Percentiles rank a stretch among this genome's conserved stretches.
Conservation (phyloP, 2,329 filamentous ascomycete species). For the Colletotrichum trifolii region DNA sequence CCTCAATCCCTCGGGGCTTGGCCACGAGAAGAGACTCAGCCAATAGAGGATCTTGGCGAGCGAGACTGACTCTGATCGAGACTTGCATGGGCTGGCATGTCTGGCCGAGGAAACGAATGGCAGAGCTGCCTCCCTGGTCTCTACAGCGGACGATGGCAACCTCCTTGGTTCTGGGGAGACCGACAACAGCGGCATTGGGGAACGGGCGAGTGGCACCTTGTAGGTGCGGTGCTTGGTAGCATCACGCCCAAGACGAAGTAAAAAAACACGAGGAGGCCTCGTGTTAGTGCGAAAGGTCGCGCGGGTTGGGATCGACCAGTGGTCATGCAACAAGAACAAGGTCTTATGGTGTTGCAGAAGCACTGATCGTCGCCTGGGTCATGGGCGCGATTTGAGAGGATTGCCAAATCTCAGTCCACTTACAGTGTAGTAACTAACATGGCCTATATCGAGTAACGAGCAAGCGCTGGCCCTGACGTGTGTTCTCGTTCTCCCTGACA, state of each 20-base stretch:
- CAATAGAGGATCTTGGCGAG: constrained; percentile 34
- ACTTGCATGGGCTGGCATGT: constrained; percentile 34
- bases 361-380: too few relatives aligned
- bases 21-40: constrained; percentile 21
- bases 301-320: constrained; percentile 33
- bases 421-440: too few relatives aligned
- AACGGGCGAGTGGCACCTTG: constrained; percentile 27
- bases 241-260: too few relatives aligned
- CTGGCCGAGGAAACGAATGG: constrained; percentile 32
- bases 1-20: constrained; percentile 33
- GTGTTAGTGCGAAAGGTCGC: constrained; percentile 22
- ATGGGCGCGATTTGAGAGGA: too few relatives aligned
- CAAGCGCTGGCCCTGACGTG: too few relatives aligned
- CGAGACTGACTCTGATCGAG: constrained; percentile 36
- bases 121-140: constrained; percentile 14
- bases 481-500: neutral
- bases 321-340: constrained; percentile 5
- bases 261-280: neutral
- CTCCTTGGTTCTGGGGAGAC: constrained; percentile 13
- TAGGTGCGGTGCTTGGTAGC: constrained; percentile 8
- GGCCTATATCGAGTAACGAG: too few relatives aligned
- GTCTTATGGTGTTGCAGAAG: too few relatives aligned
- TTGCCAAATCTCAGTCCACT: constrained; percentile 19
- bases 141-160: constrained; percentile 3
- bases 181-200: constrained; percentile 7